Conservation (phyloP, 306 rosid species). For the Vigna angularis region DNA sequence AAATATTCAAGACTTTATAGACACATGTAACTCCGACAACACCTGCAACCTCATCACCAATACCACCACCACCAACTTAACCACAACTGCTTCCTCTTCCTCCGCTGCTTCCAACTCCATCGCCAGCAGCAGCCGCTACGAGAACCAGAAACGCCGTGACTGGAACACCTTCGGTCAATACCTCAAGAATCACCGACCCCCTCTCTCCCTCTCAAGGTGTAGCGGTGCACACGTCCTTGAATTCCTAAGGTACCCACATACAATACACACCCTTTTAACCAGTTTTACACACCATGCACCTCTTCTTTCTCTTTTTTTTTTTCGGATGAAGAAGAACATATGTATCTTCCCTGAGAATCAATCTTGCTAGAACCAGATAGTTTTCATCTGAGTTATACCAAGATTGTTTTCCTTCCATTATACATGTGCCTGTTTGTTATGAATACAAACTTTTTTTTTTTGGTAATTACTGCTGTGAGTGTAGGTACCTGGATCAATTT, state of each 20-base stretch:
- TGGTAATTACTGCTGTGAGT: not conserved
- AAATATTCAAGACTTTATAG: conserved; percentile 66
- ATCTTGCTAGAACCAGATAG: not conserved
- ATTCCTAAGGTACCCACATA: conserved; percentile 63
- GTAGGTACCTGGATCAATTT: conserved; percentile 89
- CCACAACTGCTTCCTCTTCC: conserved; percentile 50
- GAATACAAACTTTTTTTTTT: not conserved
- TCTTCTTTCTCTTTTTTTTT: not conserved
- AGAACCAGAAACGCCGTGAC: conserved; percentile 97
- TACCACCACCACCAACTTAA: conserved; percentile 33
- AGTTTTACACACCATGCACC: conserved; percentile 32
- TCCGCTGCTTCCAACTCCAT: conserved; percentile 46
- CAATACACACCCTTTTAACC: not conserved
- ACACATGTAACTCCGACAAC: conserved; percentile 60
- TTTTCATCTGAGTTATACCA: not conserved
- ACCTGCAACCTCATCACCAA: conserved; percentile 44
- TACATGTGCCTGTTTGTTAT: not conserved
- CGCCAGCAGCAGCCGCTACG: conserved; percentile 84
- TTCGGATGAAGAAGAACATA: not conserved
- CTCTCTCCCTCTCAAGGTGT: conserved; percentile 87
- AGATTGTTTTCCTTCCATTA: not conserved
- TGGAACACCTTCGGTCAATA: conserved; percentile 98
- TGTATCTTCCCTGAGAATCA: not conserved
- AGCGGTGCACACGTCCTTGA: conserved; percentile 99
- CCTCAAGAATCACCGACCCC: conserved; percentile 94